These are phyloP conservation scores for Phialophora tarda DNA, from an alignment of 2,329 filamentous ascomycete species.

Conservation along the genomic window DNA sequence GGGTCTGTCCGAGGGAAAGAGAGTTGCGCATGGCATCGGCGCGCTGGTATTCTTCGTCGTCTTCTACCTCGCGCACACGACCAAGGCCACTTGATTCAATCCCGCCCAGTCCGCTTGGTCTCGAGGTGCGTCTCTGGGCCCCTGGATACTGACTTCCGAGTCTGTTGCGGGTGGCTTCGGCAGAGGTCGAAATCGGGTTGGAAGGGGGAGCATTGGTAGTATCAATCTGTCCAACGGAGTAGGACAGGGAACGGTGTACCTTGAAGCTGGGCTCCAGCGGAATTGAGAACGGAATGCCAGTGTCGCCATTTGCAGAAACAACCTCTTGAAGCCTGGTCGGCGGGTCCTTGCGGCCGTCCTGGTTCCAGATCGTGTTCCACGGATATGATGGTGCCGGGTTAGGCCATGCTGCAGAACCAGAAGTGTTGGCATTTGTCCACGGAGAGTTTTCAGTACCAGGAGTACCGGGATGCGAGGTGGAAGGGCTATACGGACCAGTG, in stretches of 20 bases:
- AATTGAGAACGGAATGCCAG: constrained; percentile 78
- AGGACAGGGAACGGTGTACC: constrained; percentile 92
- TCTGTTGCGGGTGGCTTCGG: constrained; percentile 45
- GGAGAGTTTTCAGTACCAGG: constrained; percentile 69
- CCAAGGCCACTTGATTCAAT: constrained; percentile 54
- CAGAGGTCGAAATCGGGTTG: constrained; percentile 43
- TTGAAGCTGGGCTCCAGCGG: constrained; percentile 89
- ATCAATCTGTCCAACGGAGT: constrained; percentile 90
- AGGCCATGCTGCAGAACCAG: constrained; percentile 34
- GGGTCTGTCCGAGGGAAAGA: constrained; percentile 49
- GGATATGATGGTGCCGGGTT: constrained; percentile 42
- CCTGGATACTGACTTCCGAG: constrained; percentile 63
- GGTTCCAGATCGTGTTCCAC: constrained; percentile 84
- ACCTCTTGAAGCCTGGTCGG: constrained; percentile 76
- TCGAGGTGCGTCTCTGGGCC: constrained; percentile 80
- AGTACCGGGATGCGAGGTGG: constrained; percentile 79
- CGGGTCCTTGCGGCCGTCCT: constrained; percentile 74
- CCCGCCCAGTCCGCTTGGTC: constrained; percentile 55
- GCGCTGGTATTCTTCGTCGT: constrained; percentile 47
- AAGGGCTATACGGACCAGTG: constrained; percentile 74
- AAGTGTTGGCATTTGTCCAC: constrained; percentile 45
- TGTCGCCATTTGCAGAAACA: constrained; percentile 67
- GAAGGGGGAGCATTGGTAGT: constrained; percentile 34
- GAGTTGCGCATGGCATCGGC: constrained; percentile 45
- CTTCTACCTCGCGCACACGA: constrained; percentile 56